phyloP scores from a whole-genome alignment of 2,329 filamentous ascomycete species.

The Colletotrichum horii region DNA sequence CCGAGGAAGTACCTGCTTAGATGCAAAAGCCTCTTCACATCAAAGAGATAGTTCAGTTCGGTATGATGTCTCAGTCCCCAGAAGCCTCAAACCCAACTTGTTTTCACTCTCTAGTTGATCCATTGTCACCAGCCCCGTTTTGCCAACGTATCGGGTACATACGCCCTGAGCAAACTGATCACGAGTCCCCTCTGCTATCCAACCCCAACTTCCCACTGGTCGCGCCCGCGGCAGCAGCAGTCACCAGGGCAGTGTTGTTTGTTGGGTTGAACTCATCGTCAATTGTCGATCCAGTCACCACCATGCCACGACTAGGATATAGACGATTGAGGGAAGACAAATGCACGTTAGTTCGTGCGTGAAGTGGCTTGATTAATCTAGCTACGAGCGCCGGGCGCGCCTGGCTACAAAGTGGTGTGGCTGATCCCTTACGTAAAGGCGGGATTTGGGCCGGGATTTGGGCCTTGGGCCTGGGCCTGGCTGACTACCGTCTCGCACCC shows the following conservation, averaged over 20 bases:
- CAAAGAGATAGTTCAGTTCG: background rate
- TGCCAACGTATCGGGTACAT: background rate
- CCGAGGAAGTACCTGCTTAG: background rate
- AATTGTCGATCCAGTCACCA: background rate
- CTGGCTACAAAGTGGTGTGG: no score
- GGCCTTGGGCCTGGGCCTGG: no score
- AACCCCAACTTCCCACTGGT: background rate
- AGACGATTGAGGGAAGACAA: background rate
- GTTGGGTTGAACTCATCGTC: background rate
- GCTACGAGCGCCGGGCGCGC: no score
- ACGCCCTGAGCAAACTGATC: background rate
- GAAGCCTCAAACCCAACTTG: background rate
- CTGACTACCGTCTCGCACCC: no score
- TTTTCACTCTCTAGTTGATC: background rate
- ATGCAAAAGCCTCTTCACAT: background rate
- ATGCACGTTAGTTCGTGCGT: no score
- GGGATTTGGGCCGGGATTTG: no score
- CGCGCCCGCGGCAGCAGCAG: background rate
- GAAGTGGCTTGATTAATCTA: no score
- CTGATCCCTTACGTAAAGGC: no score
- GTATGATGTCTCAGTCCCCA: background rate
- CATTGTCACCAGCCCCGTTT: background rate
- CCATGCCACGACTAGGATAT: background rate
- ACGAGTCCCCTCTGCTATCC: background rate
- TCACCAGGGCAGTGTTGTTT: background rate